Percentiles rank a stretch among this genome's conserved stretches.
These are phyloP conservation scores for Neckera pumila DNA, from an alignment of 225 moss, liverwort and hornwort genomes.

Conservation along the genomic window DNA sequence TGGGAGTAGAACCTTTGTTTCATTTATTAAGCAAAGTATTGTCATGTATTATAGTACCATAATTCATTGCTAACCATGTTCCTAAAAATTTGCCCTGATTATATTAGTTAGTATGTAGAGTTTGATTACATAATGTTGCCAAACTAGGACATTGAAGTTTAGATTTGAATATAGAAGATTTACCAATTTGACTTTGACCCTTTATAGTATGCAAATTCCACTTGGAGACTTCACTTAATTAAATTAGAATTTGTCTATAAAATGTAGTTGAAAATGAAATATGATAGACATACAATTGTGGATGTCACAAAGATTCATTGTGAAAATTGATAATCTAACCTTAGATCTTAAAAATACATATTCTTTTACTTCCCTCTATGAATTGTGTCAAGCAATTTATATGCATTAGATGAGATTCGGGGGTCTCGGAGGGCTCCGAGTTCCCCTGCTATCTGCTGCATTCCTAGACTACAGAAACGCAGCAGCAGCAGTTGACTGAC, in stretches of 20 bases:
- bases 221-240: background rate
- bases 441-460: no score
- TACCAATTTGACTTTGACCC: fast-evolving
- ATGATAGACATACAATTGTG: fast-evolving
- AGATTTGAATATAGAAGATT: background rate
- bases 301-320: background rate
- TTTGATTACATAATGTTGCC: background rate
- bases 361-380: no score
- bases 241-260: background rate
- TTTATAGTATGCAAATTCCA: background rate
- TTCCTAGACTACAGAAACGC: no score
- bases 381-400: no score
- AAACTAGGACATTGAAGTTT: background rate
- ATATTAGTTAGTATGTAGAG: background rate
- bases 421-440: no score
- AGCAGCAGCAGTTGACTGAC: no score
- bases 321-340: background rate
- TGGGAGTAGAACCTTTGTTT: background rate
- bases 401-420: no score
- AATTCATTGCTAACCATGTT: background rate
- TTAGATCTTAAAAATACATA: background rate
- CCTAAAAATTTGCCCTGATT: background rate
- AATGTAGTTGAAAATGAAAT: background rate
- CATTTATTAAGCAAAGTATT: background rate
- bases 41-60: background rate